These are phyloP conservation scores for Aspergillus ibericus DNA, from an alignment of 2,329 filamentous ascomycete genomes.

Conservation along the genomic window DNA sequence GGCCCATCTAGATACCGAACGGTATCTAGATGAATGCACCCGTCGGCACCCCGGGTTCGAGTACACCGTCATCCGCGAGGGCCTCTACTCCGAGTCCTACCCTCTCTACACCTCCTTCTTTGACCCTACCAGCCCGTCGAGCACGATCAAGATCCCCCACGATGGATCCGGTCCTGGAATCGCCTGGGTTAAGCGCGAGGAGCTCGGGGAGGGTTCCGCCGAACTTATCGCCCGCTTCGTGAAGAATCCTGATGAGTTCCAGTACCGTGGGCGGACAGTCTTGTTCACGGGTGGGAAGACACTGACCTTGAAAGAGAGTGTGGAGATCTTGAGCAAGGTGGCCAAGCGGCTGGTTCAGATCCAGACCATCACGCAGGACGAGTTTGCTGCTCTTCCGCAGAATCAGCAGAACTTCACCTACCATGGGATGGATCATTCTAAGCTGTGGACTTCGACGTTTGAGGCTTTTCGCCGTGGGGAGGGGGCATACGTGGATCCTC, in stretches of 20 bases:
- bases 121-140: background rate
- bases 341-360: background rate
- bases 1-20: background rate
- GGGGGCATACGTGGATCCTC: background rate
- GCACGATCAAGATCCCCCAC: background rate
- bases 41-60: background rate
- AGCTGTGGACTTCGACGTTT: background rate
- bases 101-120: background rate
- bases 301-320: background rate
- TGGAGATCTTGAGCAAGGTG: background rate
- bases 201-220: background rate
- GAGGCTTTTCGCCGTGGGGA: background rate
- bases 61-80: background rate
- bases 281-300: background rate
- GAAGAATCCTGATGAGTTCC: background rate
- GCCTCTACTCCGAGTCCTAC: background rate
- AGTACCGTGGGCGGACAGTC: background rate
- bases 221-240: background rate
- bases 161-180: background rate
- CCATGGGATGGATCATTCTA: background rate
- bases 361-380: background rate
- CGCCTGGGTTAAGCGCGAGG: background rate
- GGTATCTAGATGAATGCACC: background rate
- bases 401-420: background rate
- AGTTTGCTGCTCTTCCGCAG: background rate